A percentile compares a stretch with the other conserved stretches of the same genome.
Conservation (phyloP, 495 filamentous ascomycete genomes). For the Glonium stellatum region DNA sequence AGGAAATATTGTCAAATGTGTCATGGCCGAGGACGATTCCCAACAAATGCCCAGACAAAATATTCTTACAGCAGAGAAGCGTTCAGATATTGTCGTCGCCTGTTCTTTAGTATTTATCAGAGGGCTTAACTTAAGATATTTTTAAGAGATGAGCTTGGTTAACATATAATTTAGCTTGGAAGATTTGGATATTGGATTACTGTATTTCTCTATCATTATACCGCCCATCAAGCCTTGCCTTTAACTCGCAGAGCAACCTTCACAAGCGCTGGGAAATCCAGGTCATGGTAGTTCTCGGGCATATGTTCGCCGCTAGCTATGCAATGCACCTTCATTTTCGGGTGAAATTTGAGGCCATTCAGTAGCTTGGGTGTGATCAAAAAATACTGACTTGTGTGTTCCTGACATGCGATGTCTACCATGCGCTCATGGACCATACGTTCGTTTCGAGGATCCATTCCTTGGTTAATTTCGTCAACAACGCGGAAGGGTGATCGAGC, state of each 20-base stretch:
- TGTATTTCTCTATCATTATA: too few species aligned
- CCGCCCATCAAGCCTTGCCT: conserved; percentile 1
- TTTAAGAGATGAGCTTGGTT: too few species aligned
- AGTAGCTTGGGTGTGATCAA: conserved; percentile 98
- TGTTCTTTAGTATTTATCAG: too few species aligned
- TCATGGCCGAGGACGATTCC: too few species aligned
- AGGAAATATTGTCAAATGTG: too few species aligned
- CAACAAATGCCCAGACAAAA: too few species aligned
- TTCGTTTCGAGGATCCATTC: conserved; percentile 98
- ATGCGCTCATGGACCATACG: conserved; percentile 94
- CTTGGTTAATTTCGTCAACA: conserved; percentile 99
- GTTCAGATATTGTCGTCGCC: too few species aligned
- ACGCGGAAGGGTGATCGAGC: conserved; percentile 97
- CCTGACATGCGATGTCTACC: conserved; percentile 84
- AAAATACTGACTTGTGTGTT: conserved; percentile 71
- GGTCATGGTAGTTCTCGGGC: conserved; percentile 48
- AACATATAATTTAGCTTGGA: too few species aligned
- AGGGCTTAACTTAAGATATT: too few species aligned
- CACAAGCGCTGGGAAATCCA: conserved; percentile 52
- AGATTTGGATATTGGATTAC: too few species aligned
- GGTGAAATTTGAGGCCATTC: conserved; percentile 74
- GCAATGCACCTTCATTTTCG: conserved; percentile 84
- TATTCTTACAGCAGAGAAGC: too few species aligned
- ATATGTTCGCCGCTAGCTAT: conserved; percentile 92
- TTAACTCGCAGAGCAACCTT: conserved; percentile 33